A percentile compares a stretch with the other conserved stretches of the same genome.
Conservation (phyloP, 2,329 filamentous ascomycete genomes). For the Fusarium tupiense region DNA sequence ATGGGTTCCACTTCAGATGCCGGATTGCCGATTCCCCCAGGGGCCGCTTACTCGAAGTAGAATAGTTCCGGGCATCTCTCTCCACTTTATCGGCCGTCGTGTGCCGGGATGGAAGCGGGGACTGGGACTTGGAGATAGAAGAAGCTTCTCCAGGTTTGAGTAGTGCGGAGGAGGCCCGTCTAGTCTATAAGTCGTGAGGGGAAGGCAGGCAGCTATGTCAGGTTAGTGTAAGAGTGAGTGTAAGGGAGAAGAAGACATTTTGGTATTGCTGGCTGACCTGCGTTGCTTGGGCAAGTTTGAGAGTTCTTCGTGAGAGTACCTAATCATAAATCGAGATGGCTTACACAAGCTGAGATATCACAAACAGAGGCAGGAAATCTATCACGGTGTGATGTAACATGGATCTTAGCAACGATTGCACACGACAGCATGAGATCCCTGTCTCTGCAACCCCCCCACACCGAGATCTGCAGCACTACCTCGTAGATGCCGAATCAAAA, state of each 20-base stretch:
- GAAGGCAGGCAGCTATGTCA: not conserved
- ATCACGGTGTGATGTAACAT: slow-evolving; percentile 5
- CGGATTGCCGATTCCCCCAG: slow-evolving; percentile 36
- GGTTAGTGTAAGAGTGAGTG: not conserved
- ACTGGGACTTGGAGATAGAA: not conserved
- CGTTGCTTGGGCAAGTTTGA: not conserved
- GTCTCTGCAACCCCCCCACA: slow-evolving; percentile 8
- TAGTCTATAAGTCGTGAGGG: not conserved
- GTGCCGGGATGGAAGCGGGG: slow-evolving; percentile 29
- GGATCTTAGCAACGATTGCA: not conserved
- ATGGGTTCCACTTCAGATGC: slow-evolving; percentile 26
- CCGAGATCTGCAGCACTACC: slow-evolving; percentile 27
- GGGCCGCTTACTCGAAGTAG: slow-evolving; percentile 11
- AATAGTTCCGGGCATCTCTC: slow-evolving; percentile 1
- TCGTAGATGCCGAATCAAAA: slow-evolving; percentile 10
- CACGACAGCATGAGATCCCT: not conserved
- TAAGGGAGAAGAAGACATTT: not conserved
- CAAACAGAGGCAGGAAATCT: not conserved
- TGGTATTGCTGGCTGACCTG: not conserved
- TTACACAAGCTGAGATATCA: not conserved
- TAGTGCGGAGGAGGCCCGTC: slow-evolving; percentile 11
- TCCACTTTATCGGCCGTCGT: slow-evolving; percentile 24
- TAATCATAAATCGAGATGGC: not conserved
- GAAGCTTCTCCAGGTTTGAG: slow-evolving; percentile 20
- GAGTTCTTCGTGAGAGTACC: not conserved